Conservation (phyloP, 2,329 filamentous ascomycete species). For the Ophiocordyceps camponoti-saundersi region DNA sequence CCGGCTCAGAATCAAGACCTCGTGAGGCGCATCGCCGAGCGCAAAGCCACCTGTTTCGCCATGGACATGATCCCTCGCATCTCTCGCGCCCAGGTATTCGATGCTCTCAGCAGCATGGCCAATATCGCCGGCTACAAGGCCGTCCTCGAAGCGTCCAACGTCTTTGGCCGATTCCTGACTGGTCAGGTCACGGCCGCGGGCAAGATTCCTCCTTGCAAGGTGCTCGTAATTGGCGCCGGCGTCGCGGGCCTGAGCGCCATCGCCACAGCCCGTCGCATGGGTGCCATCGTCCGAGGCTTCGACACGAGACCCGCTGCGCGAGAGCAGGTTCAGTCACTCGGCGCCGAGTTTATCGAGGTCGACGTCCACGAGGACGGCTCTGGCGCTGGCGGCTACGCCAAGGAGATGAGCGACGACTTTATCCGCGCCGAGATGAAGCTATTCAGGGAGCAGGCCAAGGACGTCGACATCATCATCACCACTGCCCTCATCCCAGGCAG, state of each 20-base stretch:
- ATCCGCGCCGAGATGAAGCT: constrained; percentile 87
- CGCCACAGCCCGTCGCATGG: constrained; percentile 69
- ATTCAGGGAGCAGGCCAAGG: constrained; percentile 71
- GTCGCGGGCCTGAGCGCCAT: constrained; percentile 82
- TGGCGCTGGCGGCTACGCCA: constrained; percentile 74
- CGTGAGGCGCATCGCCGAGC: constrained; percentile 54
- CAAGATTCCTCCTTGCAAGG: constrained; percentile 79
- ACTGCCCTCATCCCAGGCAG: constrained; percentile 81
- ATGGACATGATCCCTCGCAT: constrained; percentile 92
- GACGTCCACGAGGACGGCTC: constrained; percentile 71
- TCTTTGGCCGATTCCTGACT: constrained; percentile 75
- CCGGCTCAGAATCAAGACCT: constrained; percentile 63
- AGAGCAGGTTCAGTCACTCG: constrained; percentile 80
- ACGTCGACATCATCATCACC: constrained; percentile 85
- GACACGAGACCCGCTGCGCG: constrained; percentile 78
- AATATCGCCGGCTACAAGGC: constrained; percentile 92
- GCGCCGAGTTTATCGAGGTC: constrained; percentile 80
- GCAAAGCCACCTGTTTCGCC: constrained; percentile 61
- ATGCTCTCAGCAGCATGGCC: constrained; percentile 82
- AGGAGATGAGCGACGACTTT: constrained; percentile 89
- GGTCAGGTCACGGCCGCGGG: constrained; percentile 83
- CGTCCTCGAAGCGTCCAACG: constrained; percentile 75
- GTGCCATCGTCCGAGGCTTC: constrained; percentile 78
- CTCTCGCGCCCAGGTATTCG: constrained; percentile 74
- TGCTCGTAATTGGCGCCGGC: constrained; percentile 77